Base-by-base conservation (phyloP, 169 alveolate species). In the Eimeria necatrix region DNA sequence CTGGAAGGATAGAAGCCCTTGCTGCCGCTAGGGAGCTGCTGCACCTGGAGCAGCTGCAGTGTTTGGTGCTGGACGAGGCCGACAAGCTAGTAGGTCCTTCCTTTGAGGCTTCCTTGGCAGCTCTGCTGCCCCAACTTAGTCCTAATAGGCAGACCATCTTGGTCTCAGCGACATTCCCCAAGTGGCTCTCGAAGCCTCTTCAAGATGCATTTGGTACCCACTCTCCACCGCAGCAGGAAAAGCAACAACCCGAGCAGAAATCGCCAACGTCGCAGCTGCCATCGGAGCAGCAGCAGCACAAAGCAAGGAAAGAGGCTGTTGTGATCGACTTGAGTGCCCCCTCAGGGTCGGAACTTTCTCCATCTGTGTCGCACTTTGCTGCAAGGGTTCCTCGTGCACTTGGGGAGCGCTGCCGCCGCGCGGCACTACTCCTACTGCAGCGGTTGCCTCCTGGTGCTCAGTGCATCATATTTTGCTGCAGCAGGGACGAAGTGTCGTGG, bases 1-100 rank as follows among this genome's bases (percentile, higher is more conserved):
- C 99, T 24, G 99, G 99, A 60, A 95, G 99, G 96, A 96, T 98
- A 4, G 96, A 97, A 10, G 98, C 98, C 84, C 99, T 98, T 87
- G 96, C 98, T 98, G 97, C 97, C 83, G 99, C 98, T 87, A 97
- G 98, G 71, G 97, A 97, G 80, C 97, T 97, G 93, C 97, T 98
- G 96, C 97, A 97, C 89, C 96, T 98, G 26, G 96, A 96, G 85
- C 96, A 96, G 91, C 93, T 98, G 71, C 88, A 97, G 87, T 96
- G 98, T 70, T 88, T 98, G 52, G 97, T 97, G 18, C 96, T 98
- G 20, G 99, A 98, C 96, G 99, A 95, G 91, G 98, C 96, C 2
- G 99, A 96, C 81, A 94, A 98, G 71, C 94, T 96, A 68, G 90
- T 97, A 24, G 98, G 97, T 89, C 97, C 96, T 46, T 59, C 76